These are phyloP conservation scores for Cladophialophora bantiana DNA, from an alignment of 2,329 filamentous ascomycete genomes.

Conservation along the genomic window DNA sequence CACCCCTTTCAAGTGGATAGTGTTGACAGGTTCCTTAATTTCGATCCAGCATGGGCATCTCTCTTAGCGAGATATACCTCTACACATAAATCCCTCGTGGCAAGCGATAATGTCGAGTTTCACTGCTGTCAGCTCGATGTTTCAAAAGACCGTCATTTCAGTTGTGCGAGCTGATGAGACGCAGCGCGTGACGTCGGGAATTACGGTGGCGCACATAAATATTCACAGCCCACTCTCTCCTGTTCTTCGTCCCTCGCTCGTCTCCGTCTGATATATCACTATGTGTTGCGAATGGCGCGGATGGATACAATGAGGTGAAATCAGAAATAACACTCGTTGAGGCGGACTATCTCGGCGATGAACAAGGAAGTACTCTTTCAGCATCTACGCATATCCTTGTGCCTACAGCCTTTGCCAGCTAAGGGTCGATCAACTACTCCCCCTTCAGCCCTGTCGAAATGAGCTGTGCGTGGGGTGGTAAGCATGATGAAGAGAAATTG, in stretches of 20 bases:
- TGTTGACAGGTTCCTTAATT: neutral
- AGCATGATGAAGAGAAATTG: neutral
- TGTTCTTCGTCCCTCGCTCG: neutral
- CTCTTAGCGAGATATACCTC: neutral
- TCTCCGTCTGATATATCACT: neutral
- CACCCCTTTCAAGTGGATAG: neutral
- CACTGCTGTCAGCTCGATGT: neutral
- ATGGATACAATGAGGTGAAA: neutral
- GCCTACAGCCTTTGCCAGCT: neutral
- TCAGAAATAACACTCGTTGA: neutral
- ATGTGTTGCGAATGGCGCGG: neutral
- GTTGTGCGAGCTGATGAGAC: neutral
- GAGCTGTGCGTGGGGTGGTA: neutral
- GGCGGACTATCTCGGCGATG: neutral
- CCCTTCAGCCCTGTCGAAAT: neutral
- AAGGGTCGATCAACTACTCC: neutral
- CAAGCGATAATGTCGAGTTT: neutral
- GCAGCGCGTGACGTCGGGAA: neutral
- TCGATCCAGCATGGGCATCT: neutral
- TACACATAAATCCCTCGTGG: neutral
- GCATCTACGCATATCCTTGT: neutral
- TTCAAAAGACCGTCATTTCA: slow-evolving; percentile 5
- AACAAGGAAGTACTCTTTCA: neutral
- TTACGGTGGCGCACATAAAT: no score
- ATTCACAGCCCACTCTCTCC: no score